phyloP scores from a whole-genome alignment of 768 basidiomycete genomes.

The Gymnopilus dilepis region DNA sequence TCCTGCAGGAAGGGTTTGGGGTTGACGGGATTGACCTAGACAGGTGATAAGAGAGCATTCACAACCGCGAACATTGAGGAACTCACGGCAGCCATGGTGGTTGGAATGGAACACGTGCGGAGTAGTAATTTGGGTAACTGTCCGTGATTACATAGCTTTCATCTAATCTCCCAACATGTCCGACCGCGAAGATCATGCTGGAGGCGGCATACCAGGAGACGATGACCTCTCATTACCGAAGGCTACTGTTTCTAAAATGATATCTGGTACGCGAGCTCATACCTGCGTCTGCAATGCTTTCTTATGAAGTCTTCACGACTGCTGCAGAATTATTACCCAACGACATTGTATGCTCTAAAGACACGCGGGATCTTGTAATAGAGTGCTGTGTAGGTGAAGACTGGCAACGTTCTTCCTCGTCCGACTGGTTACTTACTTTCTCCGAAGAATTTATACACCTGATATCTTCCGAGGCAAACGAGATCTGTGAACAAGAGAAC shows the following conservation, averaged over 20 bases:
- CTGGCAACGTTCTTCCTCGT: constrained; percentile 15
- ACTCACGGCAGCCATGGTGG: constrained; percentile 73
- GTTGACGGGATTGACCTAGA: constrained; percentile 89
- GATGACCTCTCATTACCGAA: constrained; percentile 96
- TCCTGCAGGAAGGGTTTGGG: constrained; percentile 99
- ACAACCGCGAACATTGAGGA: constrained; percentile 13
- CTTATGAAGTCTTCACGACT: constrained; percentile 14
- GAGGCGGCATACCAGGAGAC: constrained; percentile 66
- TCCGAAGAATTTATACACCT: constrained; percentile 94
- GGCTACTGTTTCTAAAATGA: constrained; percentile 98
- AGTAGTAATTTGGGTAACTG: constrained; percentile 34
- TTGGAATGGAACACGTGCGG: constrained; percentile 46
- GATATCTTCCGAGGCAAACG: constrained; percentile 96
- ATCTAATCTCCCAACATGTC: constrained; percentile 63
- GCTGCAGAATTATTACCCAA: constrained; percentile 84
- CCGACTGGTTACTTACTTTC: constrained; percentile 19
- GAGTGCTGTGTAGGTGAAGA: constrained; percentile 99
- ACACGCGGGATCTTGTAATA: constrained; percentile 95
- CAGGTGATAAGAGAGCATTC: constrained; percentile 17
- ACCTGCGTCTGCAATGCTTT: constrained; percentile 1
- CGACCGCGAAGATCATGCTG: constrained; percentile 82
- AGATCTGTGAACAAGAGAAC: constrained; percentile 96
- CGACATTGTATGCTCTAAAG: constrained; percentile 91
- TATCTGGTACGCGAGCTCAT: constrained; percentile 63
- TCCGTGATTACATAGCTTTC: constrained; percentile 4